Conservation (phyloP, 2,329 filamentous ascomycete genomes). For the Cordyceps javanica region DNA sequence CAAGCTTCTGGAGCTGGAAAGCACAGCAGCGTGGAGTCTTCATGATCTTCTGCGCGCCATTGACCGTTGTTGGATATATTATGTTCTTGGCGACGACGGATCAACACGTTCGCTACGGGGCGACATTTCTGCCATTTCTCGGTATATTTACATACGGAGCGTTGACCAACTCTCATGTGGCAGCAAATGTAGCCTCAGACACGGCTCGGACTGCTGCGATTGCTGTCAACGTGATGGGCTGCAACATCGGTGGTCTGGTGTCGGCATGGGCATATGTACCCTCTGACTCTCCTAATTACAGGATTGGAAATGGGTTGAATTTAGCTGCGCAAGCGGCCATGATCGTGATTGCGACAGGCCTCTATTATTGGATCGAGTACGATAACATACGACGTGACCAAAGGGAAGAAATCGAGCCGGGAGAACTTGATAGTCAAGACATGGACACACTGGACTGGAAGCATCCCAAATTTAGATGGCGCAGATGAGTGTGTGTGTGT, state of each 20-base stretch:
- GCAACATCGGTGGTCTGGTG: constrained; percentile 13
- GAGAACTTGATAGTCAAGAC: constrained; percentile 37
- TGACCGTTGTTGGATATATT: constrained; percentile 62
- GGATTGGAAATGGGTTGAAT: constrained; percentile 66
- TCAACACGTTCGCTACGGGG: constrained; percentile 54
- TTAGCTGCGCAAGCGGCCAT: constrained; percentile 54
- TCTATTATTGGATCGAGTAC: constrained; percentile 55
- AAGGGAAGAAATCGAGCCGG: constrained; percentile 44
- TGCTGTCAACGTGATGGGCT: constrained; percentile 48
- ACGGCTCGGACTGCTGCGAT: constrained; percentile 58
- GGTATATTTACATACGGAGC: constrained; percentile 58
- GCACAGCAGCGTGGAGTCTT: constrained; percentile 26
- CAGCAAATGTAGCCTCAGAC: constrained; percentile 64
- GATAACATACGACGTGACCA: constrained; percentile 55
- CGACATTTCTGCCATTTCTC: constrained; percentile 59
- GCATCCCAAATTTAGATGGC: constrained; percentile 62
- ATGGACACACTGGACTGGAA: constrained; percentile 60
- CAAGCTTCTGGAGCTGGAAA: constrained; percentile 10
- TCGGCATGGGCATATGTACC: constrained; percentile 37
- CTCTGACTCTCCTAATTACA: constrained; percentile 57
- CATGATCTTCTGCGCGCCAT: constrained; percentile 51
- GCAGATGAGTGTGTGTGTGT: not conserved
- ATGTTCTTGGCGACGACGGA: constrained; percentile 56
- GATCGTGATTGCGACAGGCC: constrained; percentile 40
- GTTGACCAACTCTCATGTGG: constrained; percentile 58